Evolutionary conservation across 176 grass and related monocot genomes (phyloP).

Genomic region (Phyllostachys edulis): DNA sequence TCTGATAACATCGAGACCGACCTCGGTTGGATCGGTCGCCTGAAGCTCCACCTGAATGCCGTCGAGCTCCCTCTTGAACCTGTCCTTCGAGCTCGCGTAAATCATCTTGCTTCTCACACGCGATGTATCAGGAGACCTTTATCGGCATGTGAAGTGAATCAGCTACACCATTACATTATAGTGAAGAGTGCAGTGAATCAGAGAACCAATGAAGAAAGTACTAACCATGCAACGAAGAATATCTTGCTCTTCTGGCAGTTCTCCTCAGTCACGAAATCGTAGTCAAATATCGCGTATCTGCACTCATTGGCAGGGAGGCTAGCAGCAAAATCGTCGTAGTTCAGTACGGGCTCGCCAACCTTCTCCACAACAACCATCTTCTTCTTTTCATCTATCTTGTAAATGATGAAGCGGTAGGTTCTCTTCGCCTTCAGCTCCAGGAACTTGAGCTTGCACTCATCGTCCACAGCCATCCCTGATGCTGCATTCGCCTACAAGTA

Average conservation of each 20-base stretch:
- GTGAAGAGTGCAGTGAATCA: neutral
- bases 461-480: conserved; percentile 66
- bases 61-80: conserved; percentile 59
- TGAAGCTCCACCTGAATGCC: conserved; percentile 58
- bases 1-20: conserved; percentile 46
- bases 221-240: conserved; percentile 50
- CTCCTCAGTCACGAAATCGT: conserved; percentile 56
- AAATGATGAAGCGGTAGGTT: conserved; percentile 66
- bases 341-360: conserved; percentile 43
- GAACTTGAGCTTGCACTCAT: conserved; percentile 65
- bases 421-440: conserved; percentile 71
- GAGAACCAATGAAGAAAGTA: neutral
- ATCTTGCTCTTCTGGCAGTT: conserved; percentile 69
- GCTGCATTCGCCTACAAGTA: conserved; percentile 50
- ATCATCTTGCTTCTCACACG: conserved; percentile 60
- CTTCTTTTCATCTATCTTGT: conserved; percentile 75
- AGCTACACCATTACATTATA: neutral
- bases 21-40: conserved; percentile 38
- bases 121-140: conserved; percentile 45
- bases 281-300: conserved; percentile 68
- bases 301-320: conserved; percentile 58
- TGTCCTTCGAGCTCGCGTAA: conserved; percentile 54
- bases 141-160: neutral
- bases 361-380: conserved; percentile 65
- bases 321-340: conserved; percentile 48